Evolutionary conservation across 2,329 filamentous ascomycete genomes (phyloP).

Genomic region (Sporothrix phasma): DNA sequence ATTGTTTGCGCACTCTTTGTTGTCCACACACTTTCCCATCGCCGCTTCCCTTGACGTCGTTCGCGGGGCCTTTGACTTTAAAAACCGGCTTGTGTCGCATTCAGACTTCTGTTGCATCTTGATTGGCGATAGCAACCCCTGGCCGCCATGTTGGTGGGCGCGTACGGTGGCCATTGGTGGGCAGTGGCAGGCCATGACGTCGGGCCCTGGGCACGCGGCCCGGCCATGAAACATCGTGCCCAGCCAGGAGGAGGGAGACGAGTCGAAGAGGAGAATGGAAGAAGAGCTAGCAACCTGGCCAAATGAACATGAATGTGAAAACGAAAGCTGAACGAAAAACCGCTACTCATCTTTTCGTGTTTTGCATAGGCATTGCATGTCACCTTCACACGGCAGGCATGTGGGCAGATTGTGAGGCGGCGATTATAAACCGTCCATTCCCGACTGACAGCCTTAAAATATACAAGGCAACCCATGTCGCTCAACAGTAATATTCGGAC

Average conservation of each 20-base stretch:
- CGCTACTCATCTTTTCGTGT: too few species aligned
- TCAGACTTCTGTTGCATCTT: neutral
- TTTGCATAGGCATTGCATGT: too few species aligned
- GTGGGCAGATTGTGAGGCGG: too few species aligned
- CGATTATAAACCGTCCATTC: too few species aligned
- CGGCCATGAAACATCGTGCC: neutral
- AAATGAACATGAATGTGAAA: too few species aligned
- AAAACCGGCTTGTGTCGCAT: constrained; percentile 2
- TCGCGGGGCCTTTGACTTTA: neutral
- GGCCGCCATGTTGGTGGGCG: neutral
- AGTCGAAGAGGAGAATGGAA: neutral
- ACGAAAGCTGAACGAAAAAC: too few species aligned
- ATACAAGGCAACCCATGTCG: too few species aligned
- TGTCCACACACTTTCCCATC: neutral
- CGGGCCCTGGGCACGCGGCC: neutral
- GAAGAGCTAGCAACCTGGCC: too few species aligned
- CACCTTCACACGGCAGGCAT: too few species aligned
- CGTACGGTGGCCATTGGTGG: constrained; percentile 10
- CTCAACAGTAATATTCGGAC: too few species aligned
- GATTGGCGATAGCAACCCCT: neutral
- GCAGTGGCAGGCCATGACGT: neutral
- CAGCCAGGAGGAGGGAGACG: too few species aligned
- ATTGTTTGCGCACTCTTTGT: neutral
- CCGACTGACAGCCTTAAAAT: too few species aligned
- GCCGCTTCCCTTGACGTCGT: neutral